Conservation (phyloP, 2,329 filamentous ascomycete genomes). For the Fusarium dlaminii region DNA sequence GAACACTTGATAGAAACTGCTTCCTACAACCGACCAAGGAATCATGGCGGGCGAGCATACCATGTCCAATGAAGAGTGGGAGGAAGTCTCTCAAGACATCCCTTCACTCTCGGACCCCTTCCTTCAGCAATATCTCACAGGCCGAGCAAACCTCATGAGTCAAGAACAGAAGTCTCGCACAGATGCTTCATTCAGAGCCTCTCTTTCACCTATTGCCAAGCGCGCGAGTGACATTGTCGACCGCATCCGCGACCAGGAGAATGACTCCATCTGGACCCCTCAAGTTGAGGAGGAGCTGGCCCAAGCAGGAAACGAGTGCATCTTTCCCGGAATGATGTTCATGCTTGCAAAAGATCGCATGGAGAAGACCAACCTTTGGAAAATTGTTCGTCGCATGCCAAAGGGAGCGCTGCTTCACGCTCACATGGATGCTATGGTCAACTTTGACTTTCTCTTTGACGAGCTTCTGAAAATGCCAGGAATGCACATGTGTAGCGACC, state of each 20-base stretch:
- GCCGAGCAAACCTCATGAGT: slow-evolving; percentile 77
- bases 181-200: slow-evolving; percentile 74
- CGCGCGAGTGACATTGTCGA: slow-evolving; percentile 83
- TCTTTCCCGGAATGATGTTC: slow-evolving; percentile 95
- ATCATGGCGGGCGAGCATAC: slow-evolving; percentile 45
- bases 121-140: slow-evolving; percentile 81
- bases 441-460: slow-evolving; percentile 81
- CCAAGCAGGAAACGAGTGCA: slow-evolving; percentile 66
- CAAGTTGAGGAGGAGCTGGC: slow-evolving; percentile 76
- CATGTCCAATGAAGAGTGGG: slow-evolving; percentile 67
- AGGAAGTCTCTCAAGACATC: slow-evolving; percentile 64
- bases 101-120: slow-evolving; percentile 74
- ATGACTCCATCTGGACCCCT: slow-evolving; percentile 78
- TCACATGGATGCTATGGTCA: slow-evolving; percentile 90
- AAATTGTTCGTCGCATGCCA: slow-evolving; percentile 85
- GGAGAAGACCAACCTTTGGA: slow-evolving; percentile 85
- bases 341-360: slow-evolving; percentile 84
- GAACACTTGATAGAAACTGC: neutral
- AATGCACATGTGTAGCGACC: slow-evolving; percentile 74
- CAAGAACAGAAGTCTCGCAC: slow-evolving; percentile 86
- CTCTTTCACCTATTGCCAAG: slow-evolving; percentile 80
- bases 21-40: neutral
- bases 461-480: slow-evolving; percentile 76
- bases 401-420: slow-evolving; percentile 89
- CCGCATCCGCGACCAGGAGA: slow-evolving; percentile 81